Evolutionary conservation across 805 yeast species (phyloP), one percentile per base, ranked within the genome.

Genomic region (Zygosaccharomyces bailii): DNA sequence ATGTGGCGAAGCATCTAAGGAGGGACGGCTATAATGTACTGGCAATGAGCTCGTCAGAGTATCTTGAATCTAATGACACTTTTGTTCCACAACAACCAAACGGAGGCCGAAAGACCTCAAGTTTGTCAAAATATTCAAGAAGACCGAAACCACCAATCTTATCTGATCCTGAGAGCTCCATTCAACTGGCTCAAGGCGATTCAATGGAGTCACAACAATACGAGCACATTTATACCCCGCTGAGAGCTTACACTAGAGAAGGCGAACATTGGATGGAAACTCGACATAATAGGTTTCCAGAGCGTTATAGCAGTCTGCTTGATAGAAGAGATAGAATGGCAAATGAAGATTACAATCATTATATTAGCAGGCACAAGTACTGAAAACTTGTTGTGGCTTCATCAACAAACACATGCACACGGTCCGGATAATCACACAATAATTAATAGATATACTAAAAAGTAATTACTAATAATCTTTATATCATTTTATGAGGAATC

Each of bases 321-420:
- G 49, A 48, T 14, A 48, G 56, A 34, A 42, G 54, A 34, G 46
- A 48, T 13, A 45, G 51, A 16, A 54, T 54, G 17, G 51, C 53
- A 32, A 45, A 51, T 18, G 53, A 54, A 33, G 56, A 54, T 40
- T 54, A 54, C 36, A 34, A 29, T 32, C 52, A 48, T 25, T 48
- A 39, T 19, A 30, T 36, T 20, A 33, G 36, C 4, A 42, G 41
- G 20, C 40, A 37, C 25, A 37, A 16, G 14, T 25, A 37, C 20
- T 37, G 33, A 37, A 10, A 7, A 3, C 11, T 24, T 13, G 3
- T 4, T 24, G 7, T 14, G 19, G 17, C 16, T 5, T 37, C 14
- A 21, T 6, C 25, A 21, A 9, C 25, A 21, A 6, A 6, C 25
- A 21, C 18, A 25, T 18, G 17, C 14, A 16, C 14, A 16, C 13